Evolutionary conservation across 2,329 filamentous ascomycete species (phyloP).

Genomic region (Westerdykella aurantiaca): DNA sequence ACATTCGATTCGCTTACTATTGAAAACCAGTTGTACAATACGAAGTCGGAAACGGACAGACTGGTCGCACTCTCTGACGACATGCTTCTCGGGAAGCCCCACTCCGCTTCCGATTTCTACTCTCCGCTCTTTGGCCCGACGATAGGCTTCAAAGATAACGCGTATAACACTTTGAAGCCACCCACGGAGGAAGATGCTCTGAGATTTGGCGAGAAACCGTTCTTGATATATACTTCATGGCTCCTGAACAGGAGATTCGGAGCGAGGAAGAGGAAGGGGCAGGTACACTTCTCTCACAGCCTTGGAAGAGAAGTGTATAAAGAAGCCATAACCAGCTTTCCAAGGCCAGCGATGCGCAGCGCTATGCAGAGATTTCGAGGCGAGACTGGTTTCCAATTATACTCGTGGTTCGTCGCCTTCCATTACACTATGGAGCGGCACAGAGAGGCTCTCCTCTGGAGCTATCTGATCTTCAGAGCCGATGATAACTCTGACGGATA

Average conservation of each 20-base stretch:
- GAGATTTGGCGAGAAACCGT: constrained; percentile 43
- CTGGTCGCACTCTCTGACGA: constrained; percentile 43
- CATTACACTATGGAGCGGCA: constrained; percentile 44
- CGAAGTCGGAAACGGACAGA: constrained; percentile 37
- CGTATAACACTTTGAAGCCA: constrained; percentile 37
- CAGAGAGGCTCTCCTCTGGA: constrained; percentile 42
- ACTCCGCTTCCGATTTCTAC: constrained; percentile 42
- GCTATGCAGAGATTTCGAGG: constrained; percentile 41
- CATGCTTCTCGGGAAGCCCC: constrained; percentile 41
- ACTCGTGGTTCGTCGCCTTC: constrained; percentile 41
- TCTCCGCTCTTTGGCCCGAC: constrained; percentile 42
- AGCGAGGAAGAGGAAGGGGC: constrained; percentile 41
- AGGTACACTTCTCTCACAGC: constrained; percentile 42
- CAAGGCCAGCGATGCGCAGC: constrained; percentile 37
- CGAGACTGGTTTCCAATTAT: constrained; percentile 41
- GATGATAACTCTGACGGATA: constrained; percentile 39
- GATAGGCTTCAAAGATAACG: constrained; percentile 41
- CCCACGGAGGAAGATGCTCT: constrained; percentile 30
- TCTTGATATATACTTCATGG: constrained; percentile 43
- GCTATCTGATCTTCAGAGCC: constrained; percentile 39
- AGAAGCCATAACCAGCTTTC: constrained; percentile 41
- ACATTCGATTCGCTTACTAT: constrained; percentile 43
- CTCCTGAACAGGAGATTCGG: constrained; percentile 43
- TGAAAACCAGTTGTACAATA: constrained; percentile 43
- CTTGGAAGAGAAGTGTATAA: constrained; percentile 37